Evolutionary conservation across 352 stramenopile species (phyloP).

Genomic region (Globisporangium acanthophoron): DNA sequence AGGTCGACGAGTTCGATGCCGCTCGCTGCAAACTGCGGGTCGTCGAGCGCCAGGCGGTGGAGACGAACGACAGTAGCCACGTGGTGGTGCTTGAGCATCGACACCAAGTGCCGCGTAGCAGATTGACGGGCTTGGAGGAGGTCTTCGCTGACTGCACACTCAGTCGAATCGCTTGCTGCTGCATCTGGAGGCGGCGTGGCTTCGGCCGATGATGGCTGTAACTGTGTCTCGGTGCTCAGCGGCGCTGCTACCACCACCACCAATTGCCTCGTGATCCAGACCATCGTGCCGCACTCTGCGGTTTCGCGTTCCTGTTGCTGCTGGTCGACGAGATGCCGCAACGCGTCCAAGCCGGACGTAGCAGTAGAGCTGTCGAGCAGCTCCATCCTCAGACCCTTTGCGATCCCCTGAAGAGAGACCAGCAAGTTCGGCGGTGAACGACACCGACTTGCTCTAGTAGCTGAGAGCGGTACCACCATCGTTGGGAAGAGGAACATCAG

Average conservation of each 20-base stretch:
- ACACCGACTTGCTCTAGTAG: background rate
- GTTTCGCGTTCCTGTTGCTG: background rate
- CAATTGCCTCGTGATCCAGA: constrained; percentile 21
- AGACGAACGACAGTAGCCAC: constrained; percentile 91
- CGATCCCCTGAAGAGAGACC: constrained; percentile 14
- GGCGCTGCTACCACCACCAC: constrained; percentile 7
- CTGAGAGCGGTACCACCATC: background rate
- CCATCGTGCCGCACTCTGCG: background rate
- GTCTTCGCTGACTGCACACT: background rate
- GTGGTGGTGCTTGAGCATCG: constrained; percentile 39
- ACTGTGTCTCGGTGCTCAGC: background rate
- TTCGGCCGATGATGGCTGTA: background rate
- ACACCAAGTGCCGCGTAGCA: background rate
- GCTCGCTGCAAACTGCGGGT: constrained; percentile 61
- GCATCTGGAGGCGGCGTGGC: background rate
- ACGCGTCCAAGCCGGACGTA: background rate
- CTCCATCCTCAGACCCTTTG: constrained; percentile 16
- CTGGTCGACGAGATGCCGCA: background rate
- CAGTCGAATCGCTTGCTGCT: background rate
- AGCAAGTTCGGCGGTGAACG: constrained; percentile 1
- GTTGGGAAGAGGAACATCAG: constrained; percentile 33
- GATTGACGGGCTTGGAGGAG: background rate
- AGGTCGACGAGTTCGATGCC: constrained; percentile 91
- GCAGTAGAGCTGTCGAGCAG: constrained; percentile 6
- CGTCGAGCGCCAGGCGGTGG: constrained; percentile 91